These are phyloP conservation scores for Solanum paucissectum DNA, from an alignment of 257 asterid species.

Conservation along the genomic window DNA sequence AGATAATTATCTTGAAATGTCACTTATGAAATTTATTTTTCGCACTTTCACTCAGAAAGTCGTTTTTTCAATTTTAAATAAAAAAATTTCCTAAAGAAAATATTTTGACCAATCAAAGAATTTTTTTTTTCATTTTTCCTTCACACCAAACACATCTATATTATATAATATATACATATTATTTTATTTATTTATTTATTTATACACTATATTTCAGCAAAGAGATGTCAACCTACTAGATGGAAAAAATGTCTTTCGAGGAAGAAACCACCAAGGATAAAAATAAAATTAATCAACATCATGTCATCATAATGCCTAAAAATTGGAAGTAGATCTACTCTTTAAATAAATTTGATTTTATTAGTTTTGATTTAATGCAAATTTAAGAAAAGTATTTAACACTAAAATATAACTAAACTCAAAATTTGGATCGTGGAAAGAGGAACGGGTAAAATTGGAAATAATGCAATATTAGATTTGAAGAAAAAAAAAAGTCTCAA, in stretches of 20 bases:
- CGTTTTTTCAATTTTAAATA: neutral
- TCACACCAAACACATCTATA: neutral
- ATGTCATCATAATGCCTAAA: neutral
- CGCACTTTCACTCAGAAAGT: neutral
- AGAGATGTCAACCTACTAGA: neutral
- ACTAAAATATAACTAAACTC: neutral
- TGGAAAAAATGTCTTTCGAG: neutral
- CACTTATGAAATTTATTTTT: neutral
- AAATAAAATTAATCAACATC: neutral
- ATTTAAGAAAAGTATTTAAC: neutral
- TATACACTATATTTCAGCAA: neutral
- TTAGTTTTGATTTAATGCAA: neutral
- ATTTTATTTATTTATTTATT: neutral
- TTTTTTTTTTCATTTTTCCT: neutral
- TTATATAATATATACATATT: neutral
- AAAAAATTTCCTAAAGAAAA: accelerated
- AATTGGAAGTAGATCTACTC: neutral
- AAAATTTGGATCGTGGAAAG: neutral
- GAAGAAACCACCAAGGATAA: neutral
- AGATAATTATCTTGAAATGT: neutral
- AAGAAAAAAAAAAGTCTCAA: slow-evolving; percentile 12
- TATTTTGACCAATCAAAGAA: neutral
- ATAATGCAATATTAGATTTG: slow-evolving; percentile 9
- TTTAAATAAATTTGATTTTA: neutral
- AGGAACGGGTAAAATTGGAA: neutral